Evolutionary conservation across 2,329 filamentous ascomycete species (phyloP).

Genomic region (Cryphonectria parasitica): DNA sequence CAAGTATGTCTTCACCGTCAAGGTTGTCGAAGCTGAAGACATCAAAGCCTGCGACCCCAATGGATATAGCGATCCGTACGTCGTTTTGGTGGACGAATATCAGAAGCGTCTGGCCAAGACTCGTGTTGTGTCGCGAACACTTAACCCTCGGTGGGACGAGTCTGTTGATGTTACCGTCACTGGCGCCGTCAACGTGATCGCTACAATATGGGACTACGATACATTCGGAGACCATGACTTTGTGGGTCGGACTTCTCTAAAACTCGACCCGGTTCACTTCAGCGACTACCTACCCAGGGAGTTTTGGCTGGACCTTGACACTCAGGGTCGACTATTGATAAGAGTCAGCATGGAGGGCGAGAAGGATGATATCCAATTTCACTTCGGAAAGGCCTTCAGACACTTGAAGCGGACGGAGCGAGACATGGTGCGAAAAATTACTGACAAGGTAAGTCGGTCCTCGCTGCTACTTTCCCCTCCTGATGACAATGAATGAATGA

Average conservation of each 20-base stretch:
- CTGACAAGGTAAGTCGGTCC: constrained; percentile 77
- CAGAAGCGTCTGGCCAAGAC: constrained; percentile 96
- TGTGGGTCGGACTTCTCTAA: constrained; percentile 93
- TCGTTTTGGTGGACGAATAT: constrained; percentile 95
- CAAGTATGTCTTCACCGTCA: constrained; percentile 98
- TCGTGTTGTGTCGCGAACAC: constrained; percentile 82
- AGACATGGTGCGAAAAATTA: constrained; percentile 98
- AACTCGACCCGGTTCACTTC: constrained; percentile 97
- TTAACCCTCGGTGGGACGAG: constrained; percentile 97
- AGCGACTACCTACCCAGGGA: constrained; percentile 93
- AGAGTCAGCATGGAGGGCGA: constrained; percentile 99
- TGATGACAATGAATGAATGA: constrained; percentile 4
- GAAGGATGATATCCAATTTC: constrained; percentile 96
- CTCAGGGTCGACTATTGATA: constrained; percentile 85
- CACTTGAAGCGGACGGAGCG: constrained; percentile 93
- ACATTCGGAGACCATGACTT: constrained; percentile 97
- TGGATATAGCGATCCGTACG: constrained; percentile 93
- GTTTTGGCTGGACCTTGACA: constrained; percentile 97
- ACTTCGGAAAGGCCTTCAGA: constrained; percentile 96
- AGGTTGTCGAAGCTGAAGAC: constrained; percentile 97
- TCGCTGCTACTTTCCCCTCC: neutral
- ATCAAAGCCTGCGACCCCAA: constrained; percentile 97
- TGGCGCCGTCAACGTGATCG: constrained; percentile 89
- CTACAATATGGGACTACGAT: constrained; percentile 98
- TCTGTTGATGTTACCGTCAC: constrained; percentile 94